These are phyloP conservation scores for Ophiostoma sp. DNA, from an alignment of 2,329 filamentous ascomycete genomes.

Conservation along the genomic window DNA sequence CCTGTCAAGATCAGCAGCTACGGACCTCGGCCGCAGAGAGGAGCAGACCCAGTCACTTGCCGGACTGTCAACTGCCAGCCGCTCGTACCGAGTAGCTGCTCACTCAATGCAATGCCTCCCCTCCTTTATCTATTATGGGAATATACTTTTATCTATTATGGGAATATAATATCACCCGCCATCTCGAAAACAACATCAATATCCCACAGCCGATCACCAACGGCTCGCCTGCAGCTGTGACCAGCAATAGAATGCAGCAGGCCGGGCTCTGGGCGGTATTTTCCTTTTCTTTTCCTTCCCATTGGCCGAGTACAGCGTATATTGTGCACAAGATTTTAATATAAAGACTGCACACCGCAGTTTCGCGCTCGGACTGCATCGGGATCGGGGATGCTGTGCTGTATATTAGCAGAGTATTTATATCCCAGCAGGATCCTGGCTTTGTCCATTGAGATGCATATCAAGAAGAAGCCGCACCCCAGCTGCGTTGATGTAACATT, in stretches of 20 bases:
- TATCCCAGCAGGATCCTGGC: constrained; percentile 1
- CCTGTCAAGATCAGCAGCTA: neutral
- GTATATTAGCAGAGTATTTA: neutral
- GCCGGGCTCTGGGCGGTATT: neutral
- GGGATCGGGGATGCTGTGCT: neutral
- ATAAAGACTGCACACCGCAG: neutral
- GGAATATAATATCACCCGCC: neutral
- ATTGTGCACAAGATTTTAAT: neutral
- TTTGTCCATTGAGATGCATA: neutral
- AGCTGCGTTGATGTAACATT: constrained; percentile 1
- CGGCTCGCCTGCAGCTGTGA: neutral
- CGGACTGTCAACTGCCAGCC: neutral
- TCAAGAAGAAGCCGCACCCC: neutral
- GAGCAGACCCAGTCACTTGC: neutral
- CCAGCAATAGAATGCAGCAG: constrained; percentile 6
- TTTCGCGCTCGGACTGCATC: constrained; percentile 3
- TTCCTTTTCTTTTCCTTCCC: neutral
- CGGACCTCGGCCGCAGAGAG: neutral
- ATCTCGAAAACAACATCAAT: neutral
- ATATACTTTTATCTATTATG: neutral
- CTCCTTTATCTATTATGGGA: neutral
- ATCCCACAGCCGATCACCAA: neutral
- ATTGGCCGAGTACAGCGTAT: neutral
- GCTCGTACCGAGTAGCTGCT: too few species aligned
- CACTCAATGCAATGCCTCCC: neutral